phyloP scores from a whole-genome alignment of 208 protist species.

The Tritrichomonas musculus region DNA sequence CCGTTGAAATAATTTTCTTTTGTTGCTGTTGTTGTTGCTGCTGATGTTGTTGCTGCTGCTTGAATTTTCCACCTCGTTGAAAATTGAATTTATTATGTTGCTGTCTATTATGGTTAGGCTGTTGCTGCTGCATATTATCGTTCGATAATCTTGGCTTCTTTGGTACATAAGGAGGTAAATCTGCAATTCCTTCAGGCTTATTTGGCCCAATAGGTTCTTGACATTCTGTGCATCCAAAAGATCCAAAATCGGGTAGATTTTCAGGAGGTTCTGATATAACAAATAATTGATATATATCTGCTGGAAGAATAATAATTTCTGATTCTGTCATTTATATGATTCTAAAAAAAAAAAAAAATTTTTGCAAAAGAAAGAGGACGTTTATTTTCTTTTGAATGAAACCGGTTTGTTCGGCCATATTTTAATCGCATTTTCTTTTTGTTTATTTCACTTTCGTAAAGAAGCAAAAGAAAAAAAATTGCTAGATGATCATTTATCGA shows the following conservation, averaged over 20 bases:
- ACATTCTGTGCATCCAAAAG: background rate
- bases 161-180: background rate
- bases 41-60: too few species aligned
- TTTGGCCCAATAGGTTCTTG: background rate
- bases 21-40: too few species aligned
- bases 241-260: background rate
- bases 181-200: background rate
- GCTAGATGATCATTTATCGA: background rate
- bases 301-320: background rate
- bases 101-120: too few species aligned
- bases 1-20: background rate
- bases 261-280: background rate
- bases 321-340: too few species aligned
- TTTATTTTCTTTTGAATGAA: too few species aligned
- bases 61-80: too few species aligned
- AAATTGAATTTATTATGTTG: too few species aligned
- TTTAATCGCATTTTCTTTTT: too few species aligned
- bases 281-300: background rate
- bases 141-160: background rate
- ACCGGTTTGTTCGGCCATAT: too few species aligned
- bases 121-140: background rate
- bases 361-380: too few species aligned
- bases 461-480: background rate
- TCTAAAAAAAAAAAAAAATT: too few species aligned
- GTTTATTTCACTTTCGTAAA: too few species aligned